Base-by-base conservation (phyloP, 2,329 filamentous ascomycete genomes). In the Dactylellina haptotyla region DNA sequence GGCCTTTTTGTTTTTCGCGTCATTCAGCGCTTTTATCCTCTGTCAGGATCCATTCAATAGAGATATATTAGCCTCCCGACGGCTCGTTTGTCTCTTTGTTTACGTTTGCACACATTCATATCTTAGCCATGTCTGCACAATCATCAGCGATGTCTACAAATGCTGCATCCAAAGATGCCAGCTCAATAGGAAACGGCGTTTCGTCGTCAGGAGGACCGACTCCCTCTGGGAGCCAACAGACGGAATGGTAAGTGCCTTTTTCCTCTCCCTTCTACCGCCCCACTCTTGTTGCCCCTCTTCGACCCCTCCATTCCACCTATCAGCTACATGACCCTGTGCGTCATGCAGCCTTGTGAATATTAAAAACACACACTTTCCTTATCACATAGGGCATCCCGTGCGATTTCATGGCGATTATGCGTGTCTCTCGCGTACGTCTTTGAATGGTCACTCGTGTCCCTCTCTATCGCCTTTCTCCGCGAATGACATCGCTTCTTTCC, bases 81-180 rank as follows among this genome's bases (percentile, higher is more conserved):
- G 62, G 53, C 53, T 66, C n/a, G n/a, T n/a, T 18, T 53, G 26
- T 66, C 51, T 14, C 32, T 32, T 37, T 30, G 45, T 51, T 56
- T 28, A 28, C 48, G 25, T 26, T n/a, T n/a, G n/a, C 23, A 9
- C 56, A 59, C 30, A 30, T 39, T 25, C 32, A 56, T 30, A 37
- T 39, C 28, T n/a, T n/a, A 51, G 43, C 53, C 37, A 72, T 72
- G 67, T 72, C 67, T 50, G 54, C 51, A 65, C 53, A 56, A 26
- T 46, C 59, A 54, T 72, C 67, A 59, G 59, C 59, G 53, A 58
- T 64, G n/a, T 64, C 58, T 54, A 57, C 58, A 71, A 71, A 71
- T 51, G 39, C 65, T n/a, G 50, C 50, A 28, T 72, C 67, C 6
- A 72, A 72, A 23, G 67, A 72, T 41, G 58, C 25, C 32, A 59